Evolutionary conservation across 257 asterid species (phyloP), one percentile per base, ranked within the genome.

Genomic region (Scutellaria minor): DNA sequence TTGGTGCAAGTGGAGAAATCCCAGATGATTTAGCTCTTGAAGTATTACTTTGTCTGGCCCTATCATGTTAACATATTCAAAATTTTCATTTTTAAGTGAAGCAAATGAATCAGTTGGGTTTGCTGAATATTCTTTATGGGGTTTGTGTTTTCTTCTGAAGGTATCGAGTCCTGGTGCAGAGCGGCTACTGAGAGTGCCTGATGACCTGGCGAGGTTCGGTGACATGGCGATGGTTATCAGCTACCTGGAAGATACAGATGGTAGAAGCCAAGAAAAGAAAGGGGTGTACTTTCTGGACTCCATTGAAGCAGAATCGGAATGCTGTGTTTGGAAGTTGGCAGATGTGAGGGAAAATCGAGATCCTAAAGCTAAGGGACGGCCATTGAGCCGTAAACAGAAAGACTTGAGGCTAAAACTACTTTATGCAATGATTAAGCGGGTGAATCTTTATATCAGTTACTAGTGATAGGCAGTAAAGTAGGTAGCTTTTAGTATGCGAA

Each of bases 81-180:
- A 50, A 48, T 58, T 27, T 31, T 40, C 58, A 11, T 50, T 44
- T 6, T 46, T 4, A 18, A 70, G 7, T 12, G 9, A 40, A 53
- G 37, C 24, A 10, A 53, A 58, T n/a, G n/a, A 18, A n/a, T 58
- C 18, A 45, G 12, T 60, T 58, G 68, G 14, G 48, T 72, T 24
- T 8, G 4, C 27, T 22, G 27, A 3, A 56, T 39, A 56, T 9
- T 50, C 3, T 72, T n/a, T 39, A 24, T 50, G 42, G 18, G 7
- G 14, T 46, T 72, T 54, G 54, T 72, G 18, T 67, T 41, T 75
- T 76, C 75, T 48, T 60, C 8, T 64, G 62, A 44, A 93, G 98
- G 97, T 94, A 66, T 91, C 97, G 5, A 91, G 97, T 51, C 97
- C 97, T 24, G 96, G 97, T 57, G 93, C 91, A 0, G 96, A 91